A percentile compares a stretch with the other conserved stretches of the same genome.
Evolutionary conservation across 1,139 yeast genomes (phyloP).

Genomic region (Magnusiomyces fungicola): DNA sequence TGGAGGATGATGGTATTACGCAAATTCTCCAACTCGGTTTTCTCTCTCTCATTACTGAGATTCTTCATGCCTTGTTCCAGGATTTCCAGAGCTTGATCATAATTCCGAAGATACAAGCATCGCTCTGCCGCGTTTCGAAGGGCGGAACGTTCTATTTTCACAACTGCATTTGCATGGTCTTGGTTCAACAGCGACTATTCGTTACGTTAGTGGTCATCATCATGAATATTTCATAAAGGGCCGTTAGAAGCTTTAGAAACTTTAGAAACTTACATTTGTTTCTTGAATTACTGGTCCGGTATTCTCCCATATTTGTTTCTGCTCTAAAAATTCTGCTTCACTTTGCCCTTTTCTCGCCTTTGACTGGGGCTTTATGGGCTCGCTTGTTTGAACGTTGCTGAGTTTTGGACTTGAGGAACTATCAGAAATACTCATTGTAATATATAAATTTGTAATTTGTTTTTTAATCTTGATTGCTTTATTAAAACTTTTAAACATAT

Average conservation of each 20-base stretch:
- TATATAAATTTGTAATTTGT: no score
- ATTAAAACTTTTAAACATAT: no score
- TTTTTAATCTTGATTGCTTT: no score
- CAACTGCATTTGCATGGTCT: slow-evolving; percentile 17
- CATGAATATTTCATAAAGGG: no score
- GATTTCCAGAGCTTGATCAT: slow-evolving; percentile 23
- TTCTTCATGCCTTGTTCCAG: slow-evolving; percentile 17
- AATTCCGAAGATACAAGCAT: slow-evolving; percentile 29
- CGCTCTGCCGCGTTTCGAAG: slow-evolving; percentile 32
- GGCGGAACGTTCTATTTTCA: slow-evolving; percentile 26
- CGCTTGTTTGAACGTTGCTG: no score
- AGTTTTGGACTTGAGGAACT: no score
- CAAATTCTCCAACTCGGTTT: slow-evolving; percentile 15
- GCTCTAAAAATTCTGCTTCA: slow-evolving; percentile 27
- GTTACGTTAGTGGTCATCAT: no score
- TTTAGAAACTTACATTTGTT: slow-evolving; percentile 18
- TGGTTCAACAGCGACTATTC: slow-evolving; percentile 19
- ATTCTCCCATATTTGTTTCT: slow-evolving; percentile 23
- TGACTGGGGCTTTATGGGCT: no score
- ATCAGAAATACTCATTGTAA: no score
- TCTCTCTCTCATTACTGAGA: slow-evolving; percentile 8
- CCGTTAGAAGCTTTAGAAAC: no score
- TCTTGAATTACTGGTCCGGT: slow-evolving; percentile 29
- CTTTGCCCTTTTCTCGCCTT: slow-evolving; percentile 29
- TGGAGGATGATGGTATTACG: background rate